Percentiles rank a stretch among this genome's conserved stretches.
Conservation (phyloP, 495 filamentous ascomycete species). For the Trichoderma asperelloides region DNA sequence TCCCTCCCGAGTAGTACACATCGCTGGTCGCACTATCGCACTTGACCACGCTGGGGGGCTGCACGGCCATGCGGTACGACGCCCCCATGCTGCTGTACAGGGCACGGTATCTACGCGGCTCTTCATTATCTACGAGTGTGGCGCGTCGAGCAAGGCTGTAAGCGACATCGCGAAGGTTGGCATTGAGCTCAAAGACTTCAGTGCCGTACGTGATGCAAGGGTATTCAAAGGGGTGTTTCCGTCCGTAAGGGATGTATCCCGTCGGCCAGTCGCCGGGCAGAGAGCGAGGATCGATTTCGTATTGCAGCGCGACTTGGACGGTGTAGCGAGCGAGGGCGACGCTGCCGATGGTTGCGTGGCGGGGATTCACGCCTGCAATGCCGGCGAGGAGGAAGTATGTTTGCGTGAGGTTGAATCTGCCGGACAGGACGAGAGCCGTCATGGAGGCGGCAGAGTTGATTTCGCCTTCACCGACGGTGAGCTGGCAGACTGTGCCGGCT, state of each 20-base stretch:
- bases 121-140: slow-evolving; percentile 44
- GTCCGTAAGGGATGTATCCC: slow-evolving; percentile 57
- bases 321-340: slow-evolving; percentile 61
- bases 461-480: slow-evolving; percentile 50
- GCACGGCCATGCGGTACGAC: slow-evolving; percentile 42
- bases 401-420: slow-evolving; percentile 52
- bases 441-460: slow-evolving; percentile 67
- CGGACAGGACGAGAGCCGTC: slow-evolving; percentile 47
- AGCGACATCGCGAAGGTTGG: slow-evolving; percentile 47
- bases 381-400: slow-evolving; percentile 67
- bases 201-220: slow-evolving; percentile 61
- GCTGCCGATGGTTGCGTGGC: slow-evolving; percentile 49
- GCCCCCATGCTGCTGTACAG: slow-evolving; percentile 37
- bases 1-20: slow-evolving; percentile 58
- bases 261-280: slow-evolving; percentile 56
- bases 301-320: slow-evolving; percentile 64
- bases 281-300: slow-evolving; percentile 65
- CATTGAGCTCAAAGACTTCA: slow-evolving; percentile 68
- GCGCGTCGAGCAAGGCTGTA: slow-evolving; percentile 47
- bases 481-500: slow-evolving; percentile 50
- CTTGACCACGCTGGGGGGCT: slow-evolving; percentile 48
- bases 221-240: slow-evolving; percentile 45
- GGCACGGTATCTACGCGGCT: slow-evolving; percentile 48
- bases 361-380: slow-evolving; percentile 65
- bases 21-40: slow-evolving; percentile 65